These are phyloP conservation scores for Marasmius tenuissimus DNA, from an alignment of 1,284 basidiomycete genomes.

Conservation along the genomic window DNA sequence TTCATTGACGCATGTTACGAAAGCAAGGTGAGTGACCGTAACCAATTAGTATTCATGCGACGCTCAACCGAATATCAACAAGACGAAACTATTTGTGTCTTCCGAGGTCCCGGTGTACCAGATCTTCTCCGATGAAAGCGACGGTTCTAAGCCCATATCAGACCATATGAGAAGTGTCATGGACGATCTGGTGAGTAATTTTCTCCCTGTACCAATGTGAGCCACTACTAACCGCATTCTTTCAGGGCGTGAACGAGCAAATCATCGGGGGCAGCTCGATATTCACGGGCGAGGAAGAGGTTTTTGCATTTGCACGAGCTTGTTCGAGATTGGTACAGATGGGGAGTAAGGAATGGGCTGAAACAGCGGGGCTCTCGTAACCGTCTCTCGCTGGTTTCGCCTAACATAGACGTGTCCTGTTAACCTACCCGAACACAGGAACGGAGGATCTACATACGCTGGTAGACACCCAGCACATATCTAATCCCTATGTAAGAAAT, in stretches of 20 bases:
- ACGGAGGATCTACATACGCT: no score
- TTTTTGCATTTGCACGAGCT: constrained; percentile 2
- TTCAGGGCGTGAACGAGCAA: constrained; percentile 74
- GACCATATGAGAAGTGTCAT: constrained; percentile 87
- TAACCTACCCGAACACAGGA: no score
- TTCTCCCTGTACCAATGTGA: neutral
- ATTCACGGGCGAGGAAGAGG: constrained; percentile 41
- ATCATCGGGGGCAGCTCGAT: constrained; percentile 81
- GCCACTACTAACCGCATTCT: neutral
- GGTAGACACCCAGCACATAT: no score
- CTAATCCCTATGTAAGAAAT: no score
- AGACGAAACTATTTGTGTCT: constrained; percentile 88
- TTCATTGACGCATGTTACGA: constrained; percentile 98
- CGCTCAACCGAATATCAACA: constrained; percentile 9
- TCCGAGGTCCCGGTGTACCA: constrained; percentile 88
- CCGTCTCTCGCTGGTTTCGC: no score
- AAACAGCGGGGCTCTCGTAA: constrained; percentile 48
- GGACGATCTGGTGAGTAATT: constrained; percentile 78
- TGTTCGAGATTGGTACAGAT: constrained; percentile 87
- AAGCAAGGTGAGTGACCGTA: constrained; percentile 59
- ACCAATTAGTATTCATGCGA: neutral
- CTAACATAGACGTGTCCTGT: no score
- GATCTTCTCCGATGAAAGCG: constrained; percentile 78
- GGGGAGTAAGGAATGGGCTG: constrained; percentile 85
- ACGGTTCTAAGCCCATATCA: constrained; percentile 46